Evolutionary conservation across 2,329 filamentous ascomycete species (phyloP).

Genomic region (Curvularia spicifera): DNA sequence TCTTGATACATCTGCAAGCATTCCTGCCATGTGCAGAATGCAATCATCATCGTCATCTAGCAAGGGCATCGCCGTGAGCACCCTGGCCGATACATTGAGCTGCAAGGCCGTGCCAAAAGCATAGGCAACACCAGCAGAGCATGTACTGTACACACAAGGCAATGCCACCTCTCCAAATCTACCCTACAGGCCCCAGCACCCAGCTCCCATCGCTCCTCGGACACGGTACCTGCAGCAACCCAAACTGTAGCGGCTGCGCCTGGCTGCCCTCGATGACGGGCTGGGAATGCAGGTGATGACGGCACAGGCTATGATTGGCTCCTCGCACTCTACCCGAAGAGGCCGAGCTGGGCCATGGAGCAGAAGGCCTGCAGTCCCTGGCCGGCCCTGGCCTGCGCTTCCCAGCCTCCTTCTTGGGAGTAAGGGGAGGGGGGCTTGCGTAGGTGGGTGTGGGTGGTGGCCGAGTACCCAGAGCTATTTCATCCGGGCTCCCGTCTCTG

Average conservation of each 20-base stretch:
- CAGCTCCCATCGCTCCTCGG: constrained; percentile 1
- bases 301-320: constrained; percentile 36
- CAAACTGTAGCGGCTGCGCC: constrained; percentile 8
- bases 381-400: constrained; percentile 37
- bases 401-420: constrained; percentile 33
- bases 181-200: neutral
- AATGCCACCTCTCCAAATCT: no score
- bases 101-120: neutral
- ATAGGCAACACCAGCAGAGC: neutral
- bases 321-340: constrained; percentile 11
- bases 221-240: constrained; percentile 37
- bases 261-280: constrained; percentile 11
- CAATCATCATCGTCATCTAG: neutral
- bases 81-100: neutral
- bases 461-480: constrained; percentile 24
- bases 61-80: neutral
- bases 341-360: constrained; percentile 37
- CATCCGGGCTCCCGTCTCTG: constrained; percentile 34
- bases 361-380: constrained; percentile 12
- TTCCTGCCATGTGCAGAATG: neutral
- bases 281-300: constrained; percentile 28
- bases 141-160: neutral
- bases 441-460: constrained; percentile 18
- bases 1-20: neutral
- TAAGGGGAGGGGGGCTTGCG: constrained; percentile 19